Conservation (phyloP, 2,329 filamentous ascomycete species). For the Aspergillus sp. region DNA sequence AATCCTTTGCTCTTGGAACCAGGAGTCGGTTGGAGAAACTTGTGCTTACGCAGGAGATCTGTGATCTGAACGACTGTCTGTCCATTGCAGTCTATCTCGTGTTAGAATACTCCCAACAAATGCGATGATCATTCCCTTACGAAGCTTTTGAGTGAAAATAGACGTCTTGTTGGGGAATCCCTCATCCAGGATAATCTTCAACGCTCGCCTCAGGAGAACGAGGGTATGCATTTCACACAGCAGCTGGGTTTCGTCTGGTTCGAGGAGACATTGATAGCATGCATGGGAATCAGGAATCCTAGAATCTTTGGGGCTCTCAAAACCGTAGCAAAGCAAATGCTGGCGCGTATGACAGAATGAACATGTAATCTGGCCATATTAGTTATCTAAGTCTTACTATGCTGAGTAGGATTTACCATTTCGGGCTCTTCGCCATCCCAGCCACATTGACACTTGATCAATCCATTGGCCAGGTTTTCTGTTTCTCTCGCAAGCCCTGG, state of each 20-base stretch:
- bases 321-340: slow-evolving; percentile 44
- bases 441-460: slow-evolving; percentile 38
- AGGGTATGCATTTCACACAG: slow-evolving; percentile 22
- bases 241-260: slow-evolving; percentile 19
- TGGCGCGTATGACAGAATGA: slow-evolving; percentile 40
- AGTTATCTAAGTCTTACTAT: slow-evolving; percentile 4
- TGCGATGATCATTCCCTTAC: slow-evolving; percentile 15
- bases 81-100: slow-evolving; percentile 22
- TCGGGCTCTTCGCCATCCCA: slow-evolving; percentile 30
- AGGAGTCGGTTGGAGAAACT: slow-evolving; percentile 20
- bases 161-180: slow-evolving; percentile 21
- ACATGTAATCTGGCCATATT: slow-evolving; percentile 34
- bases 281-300: slow-evolving; percentile 37
- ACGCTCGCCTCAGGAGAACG: slow-evolving; percentile 20
- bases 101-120: slow-evolving; percentile 7
- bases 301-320: slow-evolving; percentile 28
- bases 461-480: not conserved
- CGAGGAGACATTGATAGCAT: slow-evolving; percentile 43
- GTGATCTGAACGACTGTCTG: slow-evolving; percentile 23
- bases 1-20: slow-evolving; percentile 27
- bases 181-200: slow-evolving; percentile 23
- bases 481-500: not conserved
- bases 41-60: slow-evolving; percentile 21
- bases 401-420: slow-evolving; percentile 30
- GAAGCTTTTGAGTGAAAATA: slow-evolving; percentile 23